These are phyloP conservation scores for Agaricus subrufescens DNA, from an alignment of 768 basidiomycete species.

Conservation along the genomic window DNA sequence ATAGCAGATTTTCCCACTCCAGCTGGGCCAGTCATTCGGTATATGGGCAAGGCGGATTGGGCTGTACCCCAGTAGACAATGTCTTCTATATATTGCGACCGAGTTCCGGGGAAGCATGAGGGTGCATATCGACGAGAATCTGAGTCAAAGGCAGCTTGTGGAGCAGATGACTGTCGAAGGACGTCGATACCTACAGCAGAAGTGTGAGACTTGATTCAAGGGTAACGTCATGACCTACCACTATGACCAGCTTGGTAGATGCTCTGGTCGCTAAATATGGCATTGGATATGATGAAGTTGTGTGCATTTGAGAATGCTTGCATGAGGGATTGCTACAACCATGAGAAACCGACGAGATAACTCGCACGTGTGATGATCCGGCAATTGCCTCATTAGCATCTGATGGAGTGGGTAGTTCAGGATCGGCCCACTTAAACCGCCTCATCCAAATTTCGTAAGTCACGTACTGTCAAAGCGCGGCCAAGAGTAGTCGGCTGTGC, in stretches of 20 bases:
- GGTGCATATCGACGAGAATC: background rate
- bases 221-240: no score
- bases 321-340: background rate
- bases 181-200: background rate
- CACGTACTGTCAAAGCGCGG: no score
- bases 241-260: no score
- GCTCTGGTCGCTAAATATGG: no score
- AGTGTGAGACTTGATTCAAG: background rate
- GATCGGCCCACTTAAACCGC: no score
- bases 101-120: conserved; percentile 9
- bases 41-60: background rate
- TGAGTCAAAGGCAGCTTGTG: background rate
- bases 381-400: no score
- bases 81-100: conserved; percentile 3
- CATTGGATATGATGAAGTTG: background rate
- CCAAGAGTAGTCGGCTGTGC: no score
- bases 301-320: background rate
- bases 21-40: background rate
- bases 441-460: no score
- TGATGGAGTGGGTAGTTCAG: no score
- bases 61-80: background rate
- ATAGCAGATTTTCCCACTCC: background rate
- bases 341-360: no score
- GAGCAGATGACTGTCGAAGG: background rate
- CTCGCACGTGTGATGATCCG: no score